phyloP scores from a whole-genome alignment of 140 eudicot genomes.

The Flaveria floridana region DNA sequence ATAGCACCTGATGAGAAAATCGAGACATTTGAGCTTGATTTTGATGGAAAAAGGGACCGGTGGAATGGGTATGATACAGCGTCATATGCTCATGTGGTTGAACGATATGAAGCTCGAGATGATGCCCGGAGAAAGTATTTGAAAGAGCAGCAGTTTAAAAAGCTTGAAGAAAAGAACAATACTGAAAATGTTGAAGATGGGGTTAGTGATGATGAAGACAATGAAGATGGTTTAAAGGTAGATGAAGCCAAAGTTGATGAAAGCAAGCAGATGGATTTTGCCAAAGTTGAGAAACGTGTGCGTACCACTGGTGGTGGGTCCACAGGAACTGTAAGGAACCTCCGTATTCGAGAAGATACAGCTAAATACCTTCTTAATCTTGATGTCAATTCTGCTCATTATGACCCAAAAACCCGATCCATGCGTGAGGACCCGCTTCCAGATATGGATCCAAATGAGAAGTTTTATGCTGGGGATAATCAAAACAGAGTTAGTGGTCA shows the following conservation, averaged over 20 bases:
- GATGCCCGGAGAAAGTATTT: slow-evolving; percentile 71
- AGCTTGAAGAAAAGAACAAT: slow-evolving; percentile 74
- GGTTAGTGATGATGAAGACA: slow-evolving; percentile 72
- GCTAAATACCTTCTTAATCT: slow-evolving; percentile 89
- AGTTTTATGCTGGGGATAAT: slow-evolving; percentile 86
- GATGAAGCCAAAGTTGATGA: slow-evolving; percentile 99
- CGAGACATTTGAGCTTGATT: slow-evolving; percentile 74
- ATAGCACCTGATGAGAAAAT: slow-evolving; percentile 87
- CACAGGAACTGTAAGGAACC: slow-evolving; percentile 88
- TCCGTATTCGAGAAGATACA: slow-evolving; percentile 93
- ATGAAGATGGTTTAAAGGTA: slow-evolving; percentile 66
- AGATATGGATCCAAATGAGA: slow-evolving; percentile 90
- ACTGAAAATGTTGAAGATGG: slow-evolving; percentile 47
- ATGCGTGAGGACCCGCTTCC: slow-evolving; percentile 99
- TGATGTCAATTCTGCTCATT: slow-evolving; percentile 82
- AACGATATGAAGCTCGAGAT: slow-evolving; percentile 77
- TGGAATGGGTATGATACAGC: slow-evolving; percentile 95
- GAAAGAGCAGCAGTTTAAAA: slow-evolving; percentile 74
- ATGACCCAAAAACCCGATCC: slow-evolving; percentile 89
- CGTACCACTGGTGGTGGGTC: slow-evolving; percentile 96
- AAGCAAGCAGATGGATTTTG: slow-evolving; percentile 92
- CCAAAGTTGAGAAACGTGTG: slow-evolving; percentile 92
- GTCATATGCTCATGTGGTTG: slow-evolving; percentile 61
- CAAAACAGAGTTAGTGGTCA: slow-evolving; percentile 87
- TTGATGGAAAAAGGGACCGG: slow-evolving; percentile 82